phyloP scores from a whole-genome alignment of 2,329 filamentous ascomycete species.

The Beauveria brongniartii region DNA sequence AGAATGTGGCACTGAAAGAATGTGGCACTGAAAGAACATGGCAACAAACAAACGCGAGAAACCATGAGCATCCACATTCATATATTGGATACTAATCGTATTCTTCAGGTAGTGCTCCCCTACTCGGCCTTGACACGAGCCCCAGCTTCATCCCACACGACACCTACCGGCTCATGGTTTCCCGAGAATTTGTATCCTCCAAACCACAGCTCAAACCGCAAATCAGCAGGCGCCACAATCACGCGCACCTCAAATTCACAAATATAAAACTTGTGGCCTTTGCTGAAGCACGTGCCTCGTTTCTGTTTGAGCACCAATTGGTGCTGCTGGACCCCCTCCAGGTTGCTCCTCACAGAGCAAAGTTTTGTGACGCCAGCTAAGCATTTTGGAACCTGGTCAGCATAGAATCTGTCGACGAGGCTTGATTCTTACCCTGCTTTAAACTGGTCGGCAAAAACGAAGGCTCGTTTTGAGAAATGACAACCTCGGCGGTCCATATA shows the following conservation, averaged over 20 bases:
- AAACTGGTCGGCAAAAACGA: slow-evolving; percentile 28
- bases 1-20: no score
- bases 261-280: slow-evolving; percentile 29
- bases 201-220: slow-evolving; percentile 39
- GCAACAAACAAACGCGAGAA: no score
- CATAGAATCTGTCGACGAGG: neutral
- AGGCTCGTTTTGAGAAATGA: slow-evolving; percentile 31
- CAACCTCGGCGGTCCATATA: slow-evolving; percentile 30
- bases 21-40: no score
- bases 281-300: slow-evolving; percentile 23
- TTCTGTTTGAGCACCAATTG: slow-evolving; percentile 31
- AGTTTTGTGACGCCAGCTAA: slow-evolving; percentile 29
- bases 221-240: slow-evolving; percentile 46
- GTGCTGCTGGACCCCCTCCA: slow-evolving; percentile 29
- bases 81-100: no score
- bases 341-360: slow-evolving; percentile 32
- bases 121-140: neutral
- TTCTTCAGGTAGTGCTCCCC: neutral
- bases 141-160: slow-evolving; percentile 24
- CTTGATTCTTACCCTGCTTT: slow-evolving; percentile 25
- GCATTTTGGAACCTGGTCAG: neutral
- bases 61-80: no score
- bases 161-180: slow-evolving; percentile 29
- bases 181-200: slow-evolving; percentile 30
- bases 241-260: slow-evolving; percentile 43